Conservation (phyloP, 169 alveolate species). For the Plasmodium gonderi region DNA sequence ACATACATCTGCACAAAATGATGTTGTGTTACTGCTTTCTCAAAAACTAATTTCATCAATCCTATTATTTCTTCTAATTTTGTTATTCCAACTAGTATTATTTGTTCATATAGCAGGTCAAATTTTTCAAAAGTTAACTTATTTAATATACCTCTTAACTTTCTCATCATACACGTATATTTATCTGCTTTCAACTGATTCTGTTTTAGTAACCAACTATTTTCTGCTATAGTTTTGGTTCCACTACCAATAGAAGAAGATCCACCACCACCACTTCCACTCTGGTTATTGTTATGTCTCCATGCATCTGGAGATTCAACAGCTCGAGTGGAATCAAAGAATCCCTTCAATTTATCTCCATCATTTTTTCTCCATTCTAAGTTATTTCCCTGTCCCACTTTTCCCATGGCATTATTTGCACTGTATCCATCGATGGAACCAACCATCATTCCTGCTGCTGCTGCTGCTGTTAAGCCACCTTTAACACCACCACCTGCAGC, state of each 20-base stretch:
- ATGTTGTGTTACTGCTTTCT: conserved; percentile 89
- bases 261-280: conserved; percentile 55
- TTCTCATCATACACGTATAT: conserved; percentile 77
- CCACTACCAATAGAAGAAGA: not conserved
- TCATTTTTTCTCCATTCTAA: conserved; percentile 64
- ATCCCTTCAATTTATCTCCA: conserved; percentile 69
- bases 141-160: conserved; percentile 84
- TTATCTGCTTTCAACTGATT: conserved; percentile 80
- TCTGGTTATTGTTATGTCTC: conserved; percentile 75
- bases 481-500: not conserved
- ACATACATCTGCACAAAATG: conserved; percentile 91
- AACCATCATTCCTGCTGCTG: not conserved
- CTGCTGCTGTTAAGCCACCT: not conserved
- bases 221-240: conserved; percentile 59
- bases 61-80: conserved; percentile 80
- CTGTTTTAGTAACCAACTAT: conserved; percentile 82
- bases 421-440: not conserved
- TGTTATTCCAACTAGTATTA: conserved; percentile 78
- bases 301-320: conserved; percentile 69
- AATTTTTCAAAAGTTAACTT: conserved; percentile 83
- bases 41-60: conserved; percentile 84
- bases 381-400: not conserved
- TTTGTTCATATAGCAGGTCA: conserved; percentile 82
- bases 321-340: conserved; percentile 64
- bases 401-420: not conserved